Conservation (phyloP, 2,329 filamentous ascomycete species). For the Arachnomyces sp. region DNA sequence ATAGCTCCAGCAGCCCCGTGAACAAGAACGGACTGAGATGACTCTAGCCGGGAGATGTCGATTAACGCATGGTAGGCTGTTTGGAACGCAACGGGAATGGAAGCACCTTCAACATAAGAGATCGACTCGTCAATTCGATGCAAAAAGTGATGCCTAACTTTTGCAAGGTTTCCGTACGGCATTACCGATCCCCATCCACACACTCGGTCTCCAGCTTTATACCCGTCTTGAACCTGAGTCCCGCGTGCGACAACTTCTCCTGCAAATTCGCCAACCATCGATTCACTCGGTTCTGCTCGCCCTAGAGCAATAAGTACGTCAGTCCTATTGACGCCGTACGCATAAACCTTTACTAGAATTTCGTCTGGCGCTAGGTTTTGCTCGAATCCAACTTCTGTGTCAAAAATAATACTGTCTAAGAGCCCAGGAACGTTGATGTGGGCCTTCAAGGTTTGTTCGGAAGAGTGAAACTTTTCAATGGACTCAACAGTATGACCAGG, state of each 20-base stretch:
- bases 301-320: background rate
- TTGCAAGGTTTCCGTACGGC: background rate
- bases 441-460: constrained; percentile 4
- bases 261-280: no score
- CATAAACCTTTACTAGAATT: background rate
- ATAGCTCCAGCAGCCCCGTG: constrained; percentile 16
- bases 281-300: background rate
- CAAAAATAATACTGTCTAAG: constrained; percentile 6
- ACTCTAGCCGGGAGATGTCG: constrained; percentile 6
- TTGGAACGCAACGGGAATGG: constrained; percentile 7
- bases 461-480: no score
- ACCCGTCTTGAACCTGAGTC: background rate
- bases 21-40: constrained; percentile 15
- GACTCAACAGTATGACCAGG: no score
- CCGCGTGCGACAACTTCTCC: no score
- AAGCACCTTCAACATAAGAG: constrained; percentile 8
- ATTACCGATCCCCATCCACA: background rate
- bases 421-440: constrained; percentile 3
- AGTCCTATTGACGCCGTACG: background rate
- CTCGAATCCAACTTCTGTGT: background rate
- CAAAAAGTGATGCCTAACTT: background rate
- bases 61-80: constrained; percentile 11
- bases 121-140: constrained; percentile 1
- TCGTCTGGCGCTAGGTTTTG: background rate
- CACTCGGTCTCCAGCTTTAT: background rate